Base-by-base conservation (phyloP, 306 rosid genomes). In the Sindora glabra region DNA sequence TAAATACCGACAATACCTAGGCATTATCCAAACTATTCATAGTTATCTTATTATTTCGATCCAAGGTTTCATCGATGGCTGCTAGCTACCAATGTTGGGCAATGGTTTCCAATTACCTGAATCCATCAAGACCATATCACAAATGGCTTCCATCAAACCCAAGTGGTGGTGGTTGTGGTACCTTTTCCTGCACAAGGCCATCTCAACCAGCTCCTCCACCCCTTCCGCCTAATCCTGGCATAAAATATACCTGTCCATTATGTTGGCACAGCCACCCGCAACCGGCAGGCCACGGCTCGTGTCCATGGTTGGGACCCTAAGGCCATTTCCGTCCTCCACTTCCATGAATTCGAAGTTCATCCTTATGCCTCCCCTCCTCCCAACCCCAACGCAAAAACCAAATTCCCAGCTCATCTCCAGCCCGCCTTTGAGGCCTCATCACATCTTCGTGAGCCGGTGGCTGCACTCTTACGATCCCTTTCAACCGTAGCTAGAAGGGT, bases 111-210 rank as follows among this genome's bases (percentile, higher is more conserved):
- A n/a, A n/a, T n/a, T n/a, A n/a, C n/a, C n/a, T n/a, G n/a, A n/a
- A n/a, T n/a, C n/a, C n/a, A n/a, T n/a, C n/a, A n/a, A n/a, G n/a
- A n/a, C n/a, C n/a, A n/a, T n/a, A n/a, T n/a, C n/a, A n/a, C n/a
- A n/a, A n/a, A n/a, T n/a, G n/a, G n/a, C n/a, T n/a, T n/a, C n/a
- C n/a, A n/a, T n/a, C 30, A 26, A 26, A 26, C 30, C 6, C 30
- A 3, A 26, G 30, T 26, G 3, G 4, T 26, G 30, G 30, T 26
- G 5, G 83, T 88, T 14, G 50, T 84, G 66, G 85, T 85, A 3
- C 96, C 96, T 2, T 65, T 88, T 50, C 86, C 89, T 0, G 87
- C 89, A 5, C 96, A 88, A 57, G 94, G 94, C 25, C 97, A 90
- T 69, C 85, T 90, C 29, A 90, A 90, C 78, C 97, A 87, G 29